Conservation (phyloP, 306 rosid species). For the Quercus glauca region DNA sequence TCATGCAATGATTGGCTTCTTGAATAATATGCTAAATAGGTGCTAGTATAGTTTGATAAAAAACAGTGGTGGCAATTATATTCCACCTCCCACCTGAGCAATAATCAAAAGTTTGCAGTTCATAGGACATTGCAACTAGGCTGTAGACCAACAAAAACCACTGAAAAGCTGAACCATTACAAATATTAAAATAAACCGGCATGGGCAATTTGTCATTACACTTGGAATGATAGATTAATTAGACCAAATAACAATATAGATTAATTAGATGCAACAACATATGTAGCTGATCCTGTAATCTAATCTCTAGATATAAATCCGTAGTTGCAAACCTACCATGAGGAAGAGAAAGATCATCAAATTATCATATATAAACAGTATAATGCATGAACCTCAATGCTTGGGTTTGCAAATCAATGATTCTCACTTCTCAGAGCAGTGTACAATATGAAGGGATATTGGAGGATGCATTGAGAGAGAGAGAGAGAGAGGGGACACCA, state of each 20-base stretch:
- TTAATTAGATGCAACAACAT: not conserved
- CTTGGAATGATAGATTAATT: not conserved
- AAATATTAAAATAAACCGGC: not conserved
- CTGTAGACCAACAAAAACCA: not conserved
- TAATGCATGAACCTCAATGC: not conserved
- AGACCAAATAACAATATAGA: too few relatives aligned
- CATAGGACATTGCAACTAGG: not conserved
- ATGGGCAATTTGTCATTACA: not conserved
- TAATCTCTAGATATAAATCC: not conserved
- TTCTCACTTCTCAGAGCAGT: not conserved
- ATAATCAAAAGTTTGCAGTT: too few relatives aligned
- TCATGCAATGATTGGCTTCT: too few relatives aligned
- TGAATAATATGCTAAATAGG: too few relatives aligned
- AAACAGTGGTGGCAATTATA: not conserved
- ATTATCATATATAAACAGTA: not conserved
- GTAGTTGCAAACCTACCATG: not conserved
- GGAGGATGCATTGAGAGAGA: not conserved
- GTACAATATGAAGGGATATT: not conserved
- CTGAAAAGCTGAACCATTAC: not conserved
- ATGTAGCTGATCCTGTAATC: not conserved
- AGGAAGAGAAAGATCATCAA: not conserved
- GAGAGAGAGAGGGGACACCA: not conserved
- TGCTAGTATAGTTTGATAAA: too few relatives aligned
- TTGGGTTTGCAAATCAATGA: not conserved
- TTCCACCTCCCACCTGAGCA: not conserved